Conservation (phyloP, 2,329 filamentous ascomycete species). For the Drechslerella dactyloides region DNA sequence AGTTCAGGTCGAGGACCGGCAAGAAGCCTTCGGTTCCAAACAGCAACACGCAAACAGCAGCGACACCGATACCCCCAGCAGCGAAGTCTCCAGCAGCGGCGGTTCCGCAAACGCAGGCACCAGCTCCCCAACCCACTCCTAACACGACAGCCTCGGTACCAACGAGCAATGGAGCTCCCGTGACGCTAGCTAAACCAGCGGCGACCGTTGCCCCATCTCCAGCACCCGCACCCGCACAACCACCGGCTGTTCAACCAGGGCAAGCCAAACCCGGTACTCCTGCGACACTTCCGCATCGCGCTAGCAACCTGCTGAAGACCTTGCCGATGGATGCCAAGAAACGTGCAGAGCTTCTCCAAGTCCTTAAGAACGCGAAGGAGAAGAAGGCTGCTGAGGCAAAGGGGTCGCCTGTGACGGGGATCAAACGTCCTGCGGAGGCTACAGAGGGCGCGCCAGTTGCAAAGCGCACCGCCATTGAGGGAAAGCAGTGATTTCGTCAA, state of each 20-base stretch:
- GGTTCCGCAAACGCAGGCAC: background rate
- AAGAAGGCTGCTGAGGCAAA: constrained; percentile 44
- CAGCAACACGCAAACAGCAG: constrained; percentile 2
- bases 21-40: constrained; percentile 18
- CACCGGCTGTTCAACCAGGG: constrained; percentile 11
- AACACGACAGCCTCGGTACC: background rate
- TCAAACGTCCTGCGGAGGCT: constrained; percentile 32
- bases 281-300: constrained; percentile 16
- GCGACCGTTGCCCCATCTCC: constrained; percentile 5
- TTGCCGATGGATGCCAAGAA: constrained; percentile 22
- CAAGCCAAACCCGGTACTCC: constrained; percentile 7
- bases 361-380: constrained; percentile 44
- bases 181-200: constrained; percentile 8
- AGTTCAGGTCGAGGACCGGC: constrained; percentile 28
- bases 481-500: constrained; percentile 22
- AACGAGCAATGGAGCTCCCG: constrained; percentile 6
- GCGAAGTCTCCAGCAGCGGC: background rate
- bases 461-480: constrained; percentile 33
- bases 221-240: background rate
- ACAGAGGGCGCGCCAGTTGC: constrained; percentile 14
- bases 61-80: constrained; percentile 15
- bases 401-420: constrained; percentile 4
- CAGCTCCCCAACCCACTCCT: background rate
- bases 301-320: constrained; percentile 15
- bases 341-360: constrained; percentile 26